Base-by-base conservation (phyloP, 345 rosid species). In the Noccaea caerulescens region DNA sequence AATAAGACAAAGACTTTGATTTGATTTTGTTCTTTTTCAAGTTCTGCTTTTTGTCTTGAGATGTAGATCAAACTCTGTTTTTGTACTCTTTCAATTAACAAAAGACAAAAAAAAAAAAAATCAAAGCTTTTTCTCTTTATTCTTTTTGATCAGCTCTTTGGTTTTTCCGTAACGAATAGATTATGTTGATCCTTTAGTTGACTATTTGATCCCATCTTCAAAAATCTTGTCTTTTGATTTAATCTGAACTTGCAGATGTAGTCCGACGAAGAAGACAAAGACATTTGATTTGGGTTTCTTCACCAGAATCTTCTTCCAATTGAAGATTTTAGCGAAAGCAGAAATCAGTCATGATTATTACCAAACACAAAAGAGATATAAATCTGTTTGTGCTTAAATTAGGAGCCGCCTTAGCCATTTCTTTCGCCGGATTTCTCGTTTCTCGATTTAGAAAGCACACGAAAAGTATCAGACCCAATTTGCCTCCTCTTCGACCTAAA, bases 381-480 rank as follows among this genome's bases (percentile, higher is more conserved):
- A 87, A 73, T 64, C 77, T 87, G n/a, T 11, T 85, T 51, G 63
- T 89, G 59, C 41, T 88, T 62, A 82, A 84, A 70, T 23, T 91
- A 60, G 97, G 97, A 60, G 83, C 85, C 34, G 99, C 85, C 38
- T 36, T 94, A 1, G 84, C 88, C 18, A 71, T 94, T 36, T 89
- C 96, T 53, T 69, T 87, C 33, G 94, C 93, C n/a, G 96, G 91
- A 23, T 76, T 91, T 68, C 62, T 91, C 66, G 82, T 61, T 79
- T 79, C 90, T 59, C 87, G 90, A 37, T 56, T 83, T 63, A 39
- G 66, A 51, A 84, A 77, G 68, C 57, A 43, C 11, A 67, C 62
- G 18, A 75, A 73, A 54, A 79, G 80, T 67, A 57, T 20, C 42
- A 77, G 77, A 43, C 82, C 86, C 10, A 50, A 71, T 66, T 69